phyloP scores from a whole-genome alignment of 345 rosid genomes.

The Isatis tinctoria region DNA sequence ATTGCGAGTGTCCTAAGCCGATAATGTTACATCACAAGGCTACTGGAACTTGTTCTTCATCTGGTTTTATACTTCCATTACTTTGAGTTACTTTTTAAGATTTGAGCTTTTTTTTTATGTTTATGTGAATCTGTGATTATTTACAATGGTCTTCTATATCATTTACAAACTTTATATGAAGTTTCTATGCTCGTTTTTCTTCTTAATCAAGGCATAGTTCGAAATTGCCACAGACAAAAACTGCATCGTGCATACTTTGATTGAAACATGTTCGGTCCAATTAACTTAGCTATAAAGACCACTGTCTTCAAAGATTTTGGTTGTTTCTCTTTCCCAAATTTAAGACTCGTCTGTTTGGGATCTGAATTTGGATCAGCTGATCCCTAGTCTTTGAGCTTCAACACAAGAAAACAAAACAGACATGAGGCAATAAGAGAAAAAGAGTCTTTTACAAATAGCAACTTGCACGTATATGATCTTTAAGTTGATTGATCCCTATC shows the following conservation, averaged over 20 bases:
- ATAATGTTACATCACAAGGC: constrained; percentile 51
- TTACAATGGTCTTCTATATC: not conserved
- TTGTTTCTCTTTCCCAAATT: not conserved
- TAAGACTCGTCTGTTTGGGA: not conserved
- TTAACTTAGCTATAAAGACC: not conserved
- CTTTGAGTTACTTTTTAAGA: constrained; percentile 1
- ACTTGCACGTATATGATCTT: not conserved
- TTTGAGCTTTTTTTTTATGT: not conserved
- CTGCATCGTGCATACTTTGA: not conserved
- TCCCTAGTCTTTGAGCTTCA: not conserved
- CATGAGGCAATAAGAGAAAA: not conserved
- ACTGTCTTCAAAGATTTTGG: not conserved
- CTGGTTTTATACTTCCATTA: constrained; percentile 1
- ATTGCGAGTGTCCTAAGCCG: constrained; percentile 33
- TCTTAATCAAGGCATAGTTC: not conserved
- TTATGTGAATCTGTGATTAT: constrained; percentile 25
- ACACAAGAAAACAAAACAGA: not conserved
- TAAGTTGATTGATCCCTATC: not conserved
- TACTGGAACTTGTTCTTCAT: constrained; percentile 15
- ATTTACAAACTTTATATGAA: not conserved
- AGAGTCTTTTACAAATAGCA: not conserved
- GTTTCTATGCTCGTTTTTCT: not conserved
- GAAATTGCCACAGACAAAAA: not conserved
- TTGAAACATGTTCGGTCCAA: not conserved
- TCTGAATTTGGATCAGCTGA: not conserved